Evolutionary conservation across 495 filamentous ascomycete species (phyloP).

Genomic region (Daldinia caldariorum): DNA sequence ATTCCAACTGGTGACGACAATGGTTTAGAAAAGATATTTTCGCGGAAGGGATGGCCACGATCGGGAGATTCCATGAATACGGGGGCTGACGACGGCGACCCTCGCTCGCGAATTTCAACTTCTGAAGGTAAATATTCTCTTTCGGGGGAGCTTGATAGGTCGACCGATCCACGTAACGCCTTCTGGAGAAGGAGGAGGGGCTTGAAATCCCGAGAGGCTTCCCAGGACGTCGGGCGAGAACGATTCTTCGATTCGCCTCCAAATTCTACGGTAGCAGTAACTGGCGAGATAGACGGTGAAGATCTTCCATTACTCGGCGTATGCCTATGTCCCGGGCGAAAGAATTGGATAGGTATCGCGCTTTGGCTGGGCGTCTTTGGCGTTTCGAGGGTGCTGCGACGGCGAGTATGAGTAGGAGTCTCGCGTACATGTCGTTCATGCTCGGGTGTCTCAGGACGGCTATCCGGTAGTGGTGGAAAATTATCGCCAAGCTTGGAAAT

Average conservation of each 20-base stretch:
- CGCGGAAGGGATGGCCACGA: conserved; percentile 9
- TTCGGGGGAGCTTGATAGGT: conserved; percentile 31
- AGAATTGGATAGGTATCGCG: conserved; percentile 62
- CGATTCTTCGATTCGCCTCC: conserved; percentile 46
- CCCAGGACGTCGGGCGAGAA: conserved; percentile 61
- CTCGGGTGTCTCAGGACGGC: conserved; percentile 59
- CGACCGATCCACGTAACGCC: conserved; percentile 29
- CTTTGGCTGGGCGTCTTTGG: conserved; percentile 61
- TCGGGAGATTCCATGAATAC: conserved; percentile 13
- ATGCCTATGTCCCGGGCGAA: conserved; percentile 57
- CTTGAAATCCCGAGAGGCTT: conserved; percentile 58
- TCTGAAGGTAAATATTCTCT: conserved; percentile 28
- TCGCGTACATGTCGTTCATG: conserved; percentile 41
- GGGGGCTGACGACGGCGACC: conserved; percentile 9
- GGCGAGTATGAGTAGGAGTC: conserved; percentile 49
- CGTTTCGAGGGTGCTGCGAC: conserved; percentile 50
- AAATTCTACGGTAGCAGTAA: conserved; percentile 41
- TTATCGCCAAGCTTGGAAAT: conserved; percentile 44
- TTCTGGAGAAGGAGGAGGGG: conserved; percentile 62
- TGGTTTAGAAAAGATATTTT: conserved; percentile 4
- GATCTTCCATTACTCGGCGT: conserved; percentile 50
- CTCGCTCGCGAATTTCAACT: conserved; percentile 17
- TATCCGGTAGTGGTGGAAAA: conserved; percentile 62
- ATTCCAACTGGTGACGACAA: not conserved
- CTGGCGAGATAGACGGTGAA: conserved; percentile 54